Base-by-base conservation (phyloP, 2,329 filamentous ascomycete species). In the Alternaria infectoria region DNA sequence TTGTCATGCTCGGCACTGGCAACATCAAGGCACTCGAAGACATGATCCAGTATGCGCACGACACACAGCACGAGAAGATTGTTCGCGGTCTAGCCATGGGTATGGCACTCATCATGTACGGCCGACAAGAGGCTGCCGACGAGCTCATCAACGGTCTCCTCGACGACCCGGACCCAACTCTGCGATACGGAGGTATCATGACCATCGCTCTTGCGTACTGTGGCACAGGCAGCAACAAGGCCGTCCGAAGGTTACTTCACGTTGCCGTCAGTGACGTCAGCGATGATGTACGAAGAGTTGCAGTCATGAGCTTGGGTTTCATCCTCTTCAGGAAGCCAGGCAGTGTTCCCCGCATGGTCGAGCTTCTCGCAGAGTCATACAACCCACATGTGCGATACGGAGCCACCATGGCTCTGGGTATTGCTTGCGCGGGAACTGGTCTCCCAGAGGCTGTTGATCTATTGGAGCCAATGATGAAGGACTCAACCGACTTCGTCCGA, bases 21-120 rank as follows among this genome's bases (percentile, higher is more conserved):
- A 97, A 97, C 78, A 90, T 93, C 77, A 93, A 92, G 79, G 94
- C 93, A 9, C 83, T 99, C 8, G 93, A 97, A 77, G 93, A 97
- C 72, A 97, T 99, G 95, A 96, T 97, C 62, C 91, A 93, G 50
- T 99, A 99, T 77, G 93, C 96, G 5, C 96, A 97, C 76, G 96
- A 99, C 71, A 99, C 96, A 1, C 95, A 96, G 66, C 96, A 99
- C 82, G 96, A 99, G 85, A 99, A 99, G 87, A 98, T 97, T 76
- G 93, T 99, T 23, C 93, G 96, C 54, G 96, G 96, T 77, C 88
- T 97, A 63, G 95, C 96, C 30, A 88, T 99, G 70, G 96, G 96
- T 62, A 98, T 99, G 93, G 93, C 96, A 11, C 85, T 99, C 63
- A 97, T 99, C 83, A 98, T 98, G 95, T 99, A 96, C 74, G 93